Conservation (phyloP, 2,329 filamentous ascomycete species). For the Trichoderma aggressivum region DNA sequence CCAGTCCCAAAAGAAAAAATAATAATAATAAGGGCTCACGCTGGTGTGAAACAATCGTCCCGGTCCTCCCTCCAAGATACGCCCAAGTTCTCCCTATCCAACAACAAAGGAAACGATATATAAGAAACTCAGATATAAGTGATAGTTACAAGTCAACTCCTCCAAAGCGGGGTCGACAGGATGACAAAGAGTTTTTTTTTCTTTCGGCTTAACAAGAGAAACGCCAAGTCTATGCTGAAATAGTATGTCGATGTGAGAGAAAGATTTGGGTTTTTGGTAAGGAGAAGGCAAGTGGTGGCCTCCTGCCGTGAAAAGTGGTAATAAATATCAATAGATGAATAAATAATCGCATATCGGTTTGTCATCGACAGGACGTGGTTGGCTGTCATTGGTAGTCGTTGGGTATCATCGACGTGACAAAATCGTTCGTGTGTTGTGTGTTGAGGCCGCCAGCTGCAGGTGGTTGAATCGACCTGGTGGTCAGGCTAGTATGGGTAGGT, state of each 20-base stretch:
- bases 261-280: not conserved
- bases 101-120: slow-evolving; percentile 23
- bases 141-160: slow-evolving; percentile 28
- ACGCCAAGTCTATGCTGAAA: slow-evolving; percentile 36
- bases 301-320: not conserved
- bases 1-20: slow-evolving; percentile 24
- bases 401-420: slow-evolving; percentile 18
- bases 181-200: slow-evolving; percentile 22
- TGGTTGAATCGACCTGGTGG: not conserved
- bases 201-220: slow-evolving; percentile 20
- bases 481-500: not conserved
- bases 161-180: slow-evolving; percentile 19
- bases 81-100: slow-evolving; percentile 28
- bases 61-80: slow-evolving; percentile 23
- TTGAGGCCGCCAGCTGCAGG: not conserved
- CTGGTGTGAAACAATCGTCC: slow-evolving; percentile 25
- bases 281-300: not conserved
- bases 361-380: slow-evolving; percentile 5
- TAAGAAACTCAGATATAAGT: slow-evolving; percentile 25
- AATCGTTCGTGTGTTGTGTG: not conserved
- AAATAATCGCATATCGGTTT: slow-evolving; percentile 22
- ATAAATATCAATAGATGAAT: slow-evolving; percentile 25
- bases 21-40: slow-evolving; percentile 23
- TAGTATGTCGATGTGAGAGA: slow-evolving; percentile 21
- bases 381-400: slow-evolving; percentile 16